Percentiles rank a stretch among this genome's conserved stretches.
phyloP scores from a whole-genome alignment of 2,329 filamentous ascomycete genomes.

The Didymella arachidicola region DNA sequence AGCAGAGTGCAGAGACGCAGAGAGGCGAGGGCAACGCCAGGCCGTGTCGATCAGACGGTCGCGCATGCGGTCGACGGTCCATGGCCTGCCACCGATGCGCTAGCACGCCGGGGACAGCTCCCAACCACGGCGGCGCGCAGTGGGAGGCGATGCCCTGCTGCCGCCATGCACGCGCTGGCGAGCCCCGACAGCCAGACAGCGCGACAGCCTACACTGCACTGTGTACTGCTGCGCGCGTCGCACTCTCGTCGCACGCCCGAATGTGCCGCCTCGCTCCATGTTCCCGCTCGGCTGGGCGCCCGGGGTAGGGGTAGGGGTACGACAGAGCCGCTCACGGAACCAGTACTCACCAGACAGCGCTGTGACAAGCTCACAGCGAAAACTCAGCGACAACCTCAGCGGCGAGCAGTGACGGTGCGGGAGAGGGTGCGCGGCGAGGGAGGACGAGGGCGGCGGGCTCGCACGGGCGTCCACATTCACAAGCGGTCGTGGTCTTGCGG shows the following conservation, averaged over 20 bases:
- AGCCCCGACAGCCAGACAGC: too few relatives aligned
- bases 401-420: constrained; percentile 6
- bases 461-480: constrained; percentile 29
- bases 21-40: constrained; percentile 1
- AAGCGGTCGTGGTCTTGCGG: constrained; percentile 24
- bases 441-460: constrained; percentile 9
- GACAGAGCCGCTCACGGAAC: constrained; percentile 2
- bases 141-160: neutral
- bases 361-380: constrained; percentile 9
- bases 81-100: neutral
- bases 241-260: constrained; percentile 4
- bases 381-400: constrained; percentile 4
- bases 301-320: constrained; percentile 9
- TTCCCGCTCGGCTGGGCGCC: constrained; percentile 2
- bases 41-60: constrained; percentile 9
- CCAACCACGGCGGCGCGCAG: constrained; percentile 4
- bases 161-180: too few relatives aligned
- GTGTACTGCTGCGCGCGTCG: neutral
- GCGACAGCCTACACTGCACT: too few relatives aligned
- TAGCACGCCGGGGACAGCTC: constrained; percentile 13
- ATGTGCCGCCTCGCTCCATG: constrained; percentile 10
- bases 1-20: neutral
- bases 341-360: constrained; percentile 20
- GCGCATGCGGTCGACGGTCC: constrained; percentile 4
- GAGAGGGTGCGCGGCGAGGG: constrained; percentile 16